Conservation (phyloP, 148 eudicot genomes). For the Silene latifolia region DNA sequence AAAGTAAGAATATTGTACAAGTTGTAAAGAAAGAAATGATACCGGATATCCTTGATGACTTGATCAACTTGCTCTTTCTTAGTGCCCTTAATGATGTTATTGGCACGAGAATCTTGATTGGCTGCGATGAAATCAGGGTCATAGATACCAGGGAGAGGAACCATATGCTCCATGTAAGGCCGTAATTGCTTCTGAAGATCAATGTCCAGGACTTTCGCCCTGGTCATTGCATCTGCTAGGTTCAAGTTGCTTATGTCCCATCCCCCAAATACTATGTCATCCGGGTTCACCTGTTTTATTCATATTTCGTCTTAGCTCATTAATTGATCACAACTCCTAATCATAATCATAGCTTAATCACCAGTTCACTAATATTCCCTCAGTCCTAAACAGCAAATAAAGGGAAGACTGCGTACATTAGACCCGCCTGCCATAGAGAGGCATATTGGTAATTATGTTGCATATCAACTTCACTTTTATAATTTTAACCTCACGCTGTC, state of each 20-base stretch:
- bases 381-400: too few species aligned
- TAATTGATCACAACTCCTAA: not conserved
- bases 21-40: not conserved
- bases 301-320: not conserved
- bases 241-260: conserved; percentile 97
- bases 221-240: conserved; percentile 86
- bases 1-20: not conserved
- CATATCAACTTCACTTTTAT: too few species aligned
- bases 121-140: conserved; percentile 98
- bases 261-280: conserved; percentile 91
- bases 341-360: not conserved
- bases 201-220: conserved; percentile 90
- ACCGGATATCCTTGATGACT: conserved; percentile 87
- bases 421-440: too few species aligned
- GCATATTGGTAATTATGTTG: too few species aligned
- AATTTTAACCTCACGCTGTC: too few species aligned
- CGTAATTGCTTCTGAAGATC: conserved; percentile 92
- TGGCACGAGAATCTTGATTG: conserved; percentile 87
- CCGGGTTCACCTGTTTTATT: conserved; percentile 74
- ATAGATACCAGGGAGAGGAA: conserved; percentile 92
- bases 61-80: conserved; percentile 81
- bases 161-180: conserved; percentile 96
- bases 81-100: conserved; percentile 83
- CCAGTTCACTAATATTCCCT: not conserved
- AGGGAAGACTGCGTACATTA: too few species aligned